Percentiles rank a stretch among this genome's conserved stretches.
Evolutionary conservation across 495 filamentous ascomycete genomes (phyloP).

Genomic region (Penicillium herquei): DNA sequence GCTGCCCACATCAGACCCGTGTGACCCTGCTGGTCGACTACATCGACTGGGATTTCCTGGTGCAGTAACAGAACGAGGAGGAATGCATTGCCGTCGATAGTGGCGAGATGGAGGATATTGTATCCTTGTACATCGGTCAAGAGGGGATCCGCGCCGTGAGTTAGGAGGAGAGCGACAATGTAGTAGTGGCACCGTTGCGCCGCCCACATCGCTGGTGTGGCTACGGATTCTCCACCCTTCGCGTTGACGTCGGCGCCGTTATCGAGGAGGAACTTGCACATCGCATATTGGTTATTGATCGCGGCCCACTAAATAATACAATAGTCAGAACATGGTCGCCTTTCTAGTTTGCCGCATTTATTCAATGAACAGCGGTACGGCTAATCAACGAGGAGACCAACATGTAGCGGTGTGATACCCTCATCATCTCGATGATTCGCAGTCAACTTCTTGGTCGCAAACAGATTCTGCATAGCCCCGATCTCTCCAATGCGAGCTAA

Average conservation of each 20-base stretch:
- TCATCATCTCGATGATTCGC: slow-evolving; percentile 83
- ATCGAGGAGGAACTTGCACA: slow-evolving; percentile 93
- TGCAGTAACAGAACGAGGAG: slow-evolving; percentile 84
- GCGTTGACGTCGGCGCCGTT: slow-evolving; percentile 88
- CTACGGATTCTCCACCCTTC: slow-evolving; percentile 89
- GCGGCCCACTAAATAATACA: slow-evolving; percentile 77
- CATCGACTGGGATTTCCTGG: slow-evolving; percentile 90
- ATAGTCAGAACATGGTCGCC: slow-evolving; percentile 1
- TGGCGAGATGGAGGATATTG: slow-evolving; percentile 94
- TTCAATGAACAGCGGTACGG: background rate
- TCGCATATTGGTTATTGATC: slow-evolving; percentile 97
- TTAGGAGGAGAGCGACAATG: slow-evolving; percentile 74
- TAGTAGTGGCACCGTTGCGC: slow-evolving; percentile 93
- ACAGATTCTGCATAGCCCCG: slow-evolving; percentile 80
- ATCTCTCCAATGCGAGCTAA: slow-evolving; percentile 87
- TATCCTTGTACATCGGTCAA: slow-evolving; percentile 91
- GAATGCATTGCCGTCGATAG: slow-evolving; percentile 95
- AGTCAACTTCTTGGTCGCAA: slow-evolving; percentile 75
- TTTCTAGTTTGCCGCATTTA: background rate
- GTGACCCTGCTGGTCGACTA: slow-evolving; percentile 82
- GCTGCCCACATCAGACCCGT: slow-evolving; percentile 98
- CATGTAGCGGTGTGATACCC: slow-evolving; percentile 92
- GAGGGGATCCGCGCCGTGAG: slow-evolving; percentile 84
- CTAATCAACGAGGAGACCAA: slow-evolving; percentile 41
- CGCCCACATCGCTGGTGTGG: slow-evolving; percentile 95